Base-by-base conservation (phyloP, 495 filamentous ascomycete species). In the Aspergillus taichungensis region DNA sequence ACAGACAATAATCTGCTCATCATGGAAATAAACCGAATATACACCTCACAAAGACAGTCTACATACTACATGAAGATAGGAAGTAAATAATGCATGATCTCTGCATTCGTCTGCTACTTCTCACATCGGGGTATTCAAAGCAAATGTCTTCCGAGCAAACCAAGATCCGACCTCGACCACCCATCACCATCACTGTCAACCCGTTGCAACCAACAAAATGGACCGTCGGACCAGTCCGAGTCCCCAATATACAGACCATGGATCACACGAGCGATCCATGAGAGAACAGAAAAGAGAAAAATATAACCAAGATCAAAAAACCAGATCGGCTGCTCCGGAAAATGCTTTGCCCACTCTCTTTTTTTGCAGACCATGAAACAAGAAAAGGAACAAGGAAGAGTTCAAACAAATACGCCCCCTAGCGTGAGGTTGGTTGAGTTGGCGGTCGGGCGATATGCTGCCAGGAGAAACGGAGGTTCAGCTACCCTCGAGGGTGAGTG, bases 61-160 rank as follows among this genome's bases (percentile, higher is more conserved):
- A 24, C 18, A 24, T 4, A 24, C 2, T 24, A 24, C 18, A n/a
- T n/a, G n/a, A n/a, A n/a, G 18, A 24, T 24, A 24, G 18, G 4
- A 24, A 24, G 18, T 24, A 24, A 24, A 24, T 1, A 2, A 24
- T 24, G 18, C n/a, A 24, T 24, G 18, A 24, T 24, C 18, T n/a
- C 18, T 24, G 18, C 18, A 24, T 24, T 24, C 18, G 42, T 47
- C 46, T 52, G 45, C 51, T 38, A 56, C 44, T 50, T 49, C 54
- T 50, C 47, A 49, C 49, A 50, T 48, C 42, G 49, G 54, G 54
- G 50, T 56, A 56, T 56, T 43, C 46, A 53, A 53, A 50, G 54
- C 50, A 52, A 47, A 56, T 50, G 54, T 56, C 50, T 56, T 56
- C 54, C 47, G 42, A 53, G 54, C 44, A 46, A 56, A 56, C 50